These are phyloP conservation scores for Monilinia vaccinii-corymbosi DNA, from an alignment of 2,329 filamentous ascomycete genomes.

Conservation along the genomic window DNA sequence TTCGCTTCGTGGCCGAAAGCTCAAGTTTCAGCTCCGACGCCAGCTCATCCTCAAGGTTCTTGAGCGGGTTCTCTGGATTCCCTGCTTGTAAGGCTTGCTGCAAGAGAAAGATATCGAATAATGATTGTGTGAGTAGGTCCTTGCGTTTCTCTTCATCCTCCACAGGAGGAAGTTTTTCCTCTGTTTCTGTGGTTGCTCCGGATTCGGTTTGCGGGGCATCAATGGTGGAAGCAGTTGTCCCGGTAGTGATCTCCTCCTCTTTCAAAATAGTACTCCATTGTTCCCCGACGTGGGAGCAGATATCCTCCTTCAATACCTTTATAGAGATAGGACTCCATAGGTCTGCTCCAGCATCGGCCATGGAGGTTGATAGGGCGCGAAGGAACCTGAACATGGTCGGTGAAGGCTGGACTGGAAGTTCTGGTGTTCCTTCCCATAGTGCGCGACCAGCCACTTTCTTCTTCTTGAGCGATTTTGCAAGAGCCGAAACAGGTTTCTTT, in stretches of 20 bases:
- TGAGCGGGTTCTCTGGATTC: conserved; percentile 35
- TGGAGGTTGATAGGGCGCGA: conserved; percentile 51
- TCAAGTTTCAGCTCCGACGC: conserved; percentile 40
- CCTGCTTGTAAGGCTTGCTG: conserved; percentile 35
- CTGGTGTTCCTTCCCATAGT: conserved; percentile 73
- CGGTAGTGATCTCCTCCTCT: conserved; percentile 15
- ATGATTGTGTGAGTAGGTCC: conserved; percentile 49
- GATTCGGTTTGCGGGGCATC: background rate
- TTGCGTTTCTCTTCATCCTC: conserved; percentile 12
- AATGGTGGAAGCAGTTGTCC: conserved; percentile 6
- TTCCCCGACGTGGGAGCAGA: conserved; percentile 41
- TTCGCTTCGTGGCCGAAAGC: conserved; percentile 38
- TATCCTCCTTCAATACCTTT: conserved; percentile 47
- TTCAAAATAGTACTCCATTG: conserved; percentile 30
- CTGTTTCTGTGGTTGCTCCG: background rate
- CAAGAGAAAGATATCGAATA: conserved; percentile 50
- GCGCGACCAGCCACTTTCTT: conserved; percentile 49
- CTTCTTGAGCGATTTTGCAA: conserved; percentile 35
- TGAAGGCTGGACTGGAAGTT: conserved; percentile 70
- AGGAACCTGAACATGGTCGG: conserved; percentile 65
- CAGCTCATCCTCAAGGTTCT: conserved; percentile 35
- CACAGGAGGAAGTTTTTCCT: background rate
- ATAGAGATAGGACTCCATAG: conserved; percentile 71
- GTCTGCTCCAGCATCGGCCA: conserved; percentile 65
- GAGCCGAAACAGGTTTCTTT: conserved; percentile 39